Percentiles rank a stretch among this genome's conserved stretches.
These are phyloP conservation scores for Beauveria australis DNA, from an alignment of 2,329 filamentous ascomycete genomes.

Conservation along the genomic window DNA sequence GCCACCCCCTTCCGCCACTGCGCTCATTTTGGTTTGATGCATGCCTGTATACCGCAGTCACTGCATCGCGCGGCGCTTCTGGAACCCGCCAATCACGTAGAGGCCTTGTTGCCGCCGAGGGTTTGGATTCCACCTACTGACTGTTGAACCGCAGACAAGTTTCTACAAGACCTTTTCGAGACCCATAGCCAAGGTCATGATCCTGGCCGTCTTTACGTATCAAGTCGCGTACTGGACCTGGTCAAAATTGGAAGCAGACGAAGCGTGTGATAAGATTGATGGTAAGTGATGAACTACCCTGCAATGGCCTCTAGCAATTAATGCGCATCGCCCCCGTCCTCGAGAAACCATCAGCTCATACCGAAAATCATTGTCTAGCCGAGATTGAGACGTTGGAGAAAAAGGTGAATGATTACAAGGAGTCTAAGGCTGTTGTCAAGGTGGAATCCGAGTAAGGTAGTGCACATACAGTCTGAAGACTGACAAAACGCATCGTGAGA, in stretches of 20 bases:
- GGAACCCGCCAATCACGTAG: background rate
- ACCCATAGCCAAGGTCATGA: slow-evolving; percentile 64
- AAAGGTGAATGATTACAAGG: slow-evolving; percentile 8
- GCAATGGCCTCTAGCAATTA: background rate
- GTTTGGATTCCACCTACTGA: background rate
- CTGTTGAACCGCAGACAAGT: slow-evolving; percentile 34
- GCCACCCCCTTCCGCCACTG: too few species aligned
- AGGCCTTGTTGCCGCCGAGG: background rate
- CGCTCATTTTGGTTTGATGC: too few species aligned
- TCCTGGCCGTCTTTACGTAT: slow-evolving; percentile 70
- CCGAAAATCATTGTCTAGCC: background rate
- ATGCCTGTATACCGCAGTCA: background rate
- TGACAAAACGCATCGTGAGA: background rate
- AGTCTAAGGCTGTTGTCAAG: background rate
- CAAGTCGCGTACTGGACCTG: slow-evolving; percentile 69
- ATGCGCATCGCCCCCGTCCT: too few species aligned
- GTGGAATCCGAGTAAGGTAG: background rate
- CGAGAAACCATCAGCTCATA: background rate
- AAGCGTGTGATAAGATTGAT: slow-evolving; percentile 51
- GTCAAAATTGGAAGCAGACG: slow-evolving; percentile 65
- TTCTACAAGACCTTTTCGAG: slow-evolving; percentile 72
- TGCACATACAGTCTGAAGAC: too few species aligned
- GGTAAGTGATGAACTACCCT: slow-evolving; percentile 32
- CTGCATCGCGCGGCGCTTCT: background rate
- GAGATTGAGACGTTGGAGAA: slow-evolving; percentile 9